Conservation (phyloP, 140 eudicot genomes). For the Oenanthe javanica region DNA sequence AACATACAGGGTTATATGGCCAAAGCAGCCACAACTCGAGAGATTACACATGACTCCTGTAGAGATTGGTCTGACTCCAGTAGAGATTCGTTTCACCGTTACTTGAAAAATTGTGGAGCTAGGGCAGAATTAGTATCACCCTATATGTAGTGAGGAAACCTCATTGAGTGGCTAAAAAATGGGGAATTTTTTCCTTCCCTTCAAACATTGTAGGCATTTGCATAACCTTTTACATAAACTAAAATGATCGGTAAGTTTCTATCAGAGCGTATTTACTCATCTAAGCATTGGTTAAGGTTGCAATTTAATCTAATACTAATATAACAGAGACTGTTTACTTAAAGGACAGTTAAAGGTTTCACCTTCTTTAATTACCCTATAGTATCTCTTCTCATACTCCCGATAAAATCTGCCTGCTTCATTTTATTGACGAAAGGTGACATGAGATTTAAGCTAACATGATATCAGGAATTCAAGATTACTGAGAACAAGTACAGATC, state of each 20-base stretch:
- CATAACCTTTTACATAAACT: too few species aligned
- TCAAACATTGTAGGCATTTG: too few species aligned
- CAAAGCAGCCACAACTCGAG: too few species aligned
- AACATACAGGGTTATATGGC: too few species aligned
- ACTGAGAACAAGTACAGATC: background rate
- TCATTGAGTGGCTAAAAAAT: background rate
- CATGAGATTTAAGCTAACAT: background rate
- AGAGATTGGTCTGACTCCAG: too few species aligned
- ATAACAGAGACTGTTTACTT: too few species aligned
- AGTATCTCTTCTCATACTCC: background rate
- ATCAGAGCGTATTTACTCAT: background rate
- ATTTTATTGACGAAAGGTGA: background rate
- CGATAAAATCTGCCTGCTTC: background rate
- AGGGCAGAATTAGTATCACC: too few species aligned
- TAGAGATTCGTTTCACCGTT: too few species aligned
- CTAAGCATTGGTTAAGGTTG: background rate
- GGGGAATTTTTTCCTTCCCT: background rate
- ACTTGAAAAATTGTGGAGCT: too few species aligned
- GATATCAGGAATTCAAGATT: background rate
- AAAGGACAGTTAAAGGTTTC: background rate
- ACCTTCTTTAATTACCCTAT: background rate
- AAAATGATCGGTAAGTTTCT: background rate
- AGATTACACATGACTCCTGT: too few species aligned
- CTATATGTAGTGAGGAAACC: background rate
- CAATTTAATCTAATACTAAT: too few species aligned